A percentile compares a stretch with the other conserved stretches of the same genome.
Conservation (phyloP, 2,329 filamentous ascomycete genomes). For the Penicillium sp. region DNA sequence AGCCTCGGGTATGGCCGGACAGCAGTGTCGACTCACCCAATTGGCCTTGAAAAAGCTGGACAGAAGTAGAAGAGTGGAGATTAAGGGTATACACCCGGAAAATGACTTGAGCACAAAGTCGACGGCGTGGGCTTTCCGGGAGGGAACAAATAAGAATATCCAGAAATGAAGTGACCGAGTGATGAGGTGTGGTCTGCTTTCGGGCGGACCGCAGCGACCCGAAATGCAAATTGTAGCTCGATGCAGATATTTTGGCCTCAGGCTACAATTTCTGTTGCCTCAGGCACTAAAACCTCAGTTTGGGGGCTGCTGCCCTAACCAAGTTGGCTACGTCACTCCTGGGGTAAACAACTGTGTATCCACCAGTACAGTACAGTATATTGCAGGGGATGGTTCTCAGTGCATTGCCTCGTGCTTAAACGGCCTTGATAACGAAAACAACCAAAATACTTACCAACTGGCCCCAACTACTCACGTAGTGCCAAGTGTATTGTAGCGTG, state of each 20-base stretch:
- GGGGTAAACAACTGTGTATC: slow-evolving; percentile 22
- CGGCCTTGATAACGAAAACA: neutral
- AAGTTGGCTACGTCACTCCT: slow-evolving; percentile 29
- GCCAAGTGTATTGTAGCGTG: neutral
- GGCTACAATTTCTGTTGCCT: slow-evolving; percentile 7
- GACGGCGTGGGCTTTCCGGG: slow-evolving; percentile 33
- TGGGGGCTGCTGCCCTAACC: slow-evolving; percentile 24
- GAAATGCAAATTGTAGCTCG: slow-evolving; percentile 19
- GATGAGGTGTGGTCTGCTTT: slow-evolving; percentile 31
- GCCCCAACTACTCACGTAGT: neutral
- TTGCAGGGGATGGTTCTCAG: neutral
- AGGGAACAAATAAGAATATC: slow-evolving; percentile 32
- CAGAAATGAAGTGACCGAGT: slow-evolving; percentile 35
- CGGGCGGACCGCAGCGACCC: slow-evolving; percentile 28
- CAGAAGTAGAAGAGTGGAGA: slow-evolving; percentile 28
- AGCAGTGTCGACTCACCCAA: slow-evolving; percentile 28
- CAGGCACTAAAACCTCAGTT: slow-evolving; percentile 18
- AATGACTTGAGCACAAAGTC: slow-evolving; percentile 32
- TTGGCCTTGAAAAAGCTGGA: slow-evolving; percentile 27
- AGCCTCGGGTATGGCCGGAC: slow-evolving; percentile 31
- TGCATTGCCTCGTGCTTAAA: neutral
- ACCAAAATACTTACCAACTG: neutral
- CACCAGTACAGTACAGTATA: slow-evolving; percentile 13
- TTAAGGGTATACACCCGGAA: slow-evolving; percentile 30
- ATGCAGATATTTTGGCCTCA: neutral